Evolutionary conservation across 1,284 basidiomycete species (phyloP), one percentile per base, ranked within the genome.

Genomic region (Hypsizygus ulmarius): DNA sequence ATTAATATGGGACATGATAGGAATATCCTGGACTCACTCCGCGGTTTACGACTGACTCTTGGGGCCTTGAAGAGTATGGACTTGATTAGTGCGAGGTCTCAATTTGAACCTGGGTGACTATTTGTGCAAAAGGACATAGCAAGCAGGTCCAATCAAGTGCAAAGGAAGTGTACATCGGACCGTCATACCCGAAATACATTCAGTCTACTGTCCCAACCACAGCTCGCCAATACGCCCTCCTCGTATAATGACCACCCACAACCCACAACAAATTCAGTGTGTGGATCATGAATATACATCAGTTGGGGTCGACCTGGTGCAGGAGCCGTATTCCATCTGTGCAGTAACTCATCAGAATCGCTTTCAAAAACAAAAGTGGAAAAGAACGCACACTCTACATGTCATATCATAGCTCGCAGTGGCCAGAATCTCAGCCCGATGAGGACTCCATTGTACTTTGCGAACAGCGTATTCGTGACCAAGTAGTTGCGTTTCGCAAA

Each of bases 361-460:
- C 45, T 21, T 3, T 11, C 33, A 25, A 16, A 16, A 29, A 45
- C n/a, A 28, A 30, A 41, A 50, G 43, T 19, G 47, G 9, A 14
- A n/a, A 42, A 10, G 14, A n/a, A 79, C 87, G 68, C 74, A 97
- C 81, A 95, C 75, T 66, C 92, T 75, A 64, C 90, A 93, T 1
- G 92, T 93, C 96, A 98, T 99, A 65, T 99, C 96, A 68, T 98
- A 99, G 55, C 89, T 87, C 15, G 88, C 90, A 43, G 82, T 89
- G 0, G 90, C 89, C 18, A 98, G 69, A 7, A 94, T 60, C 57
- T 92, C 85, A 1, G 86, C 70, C n/a, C 78, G 70, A 62, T 78
- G 75, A 19, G 75, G 80, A 60, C 82, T 83, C 87, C 87, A 91
- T 56, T 90, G 86, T 4, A 91, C 75, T 64, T 88, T 90, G 40